These are phyloP conservation scores for Anthracocystis walkeri DNA, from an alignment of 1,284 basidiomycete genomes.

Conservation along the genomic window DNA sequence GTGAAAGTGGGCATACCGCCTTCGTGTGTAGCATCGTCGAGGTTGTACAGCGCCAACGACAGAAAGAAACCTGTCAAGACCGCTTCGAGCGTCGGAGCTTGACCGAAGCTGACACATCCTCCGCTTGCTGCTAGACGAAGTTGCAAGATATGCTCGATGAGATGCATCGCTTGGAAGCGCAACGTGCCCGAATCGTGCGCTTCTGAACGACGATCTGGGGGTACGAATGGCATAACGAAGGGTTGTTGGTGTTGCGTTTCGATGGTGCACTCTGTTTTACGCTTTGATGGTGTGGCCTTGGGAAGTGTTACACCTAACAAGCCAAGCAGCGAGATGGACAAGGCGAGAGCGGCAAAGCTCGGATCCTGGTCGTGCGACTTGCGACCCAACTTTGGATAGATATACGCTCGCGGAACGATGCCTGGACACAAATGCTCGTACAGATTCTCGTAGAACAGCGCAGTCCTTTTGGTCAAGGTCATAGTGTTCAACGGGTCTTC, in stretches of 20 bases:
- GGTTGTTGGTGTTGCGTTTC: conserved; percentile 1
- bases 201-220: conserved; percentile 8
- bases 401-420: conserved; percentile 53
- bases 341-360: conserved; percentile 48
- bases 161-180: not conserved
- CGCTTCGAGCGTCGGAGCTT: conserved; percentile 32
- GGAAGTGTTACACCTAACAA: conserved; percentile 30
- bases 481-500: conserved; percentile 49
- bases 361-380: conserved; percentile 50
- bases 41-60: conserved; percentile 42
- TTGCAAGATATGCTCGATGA: conserved; percentile 25
- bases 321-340: conserved; percentile 54
- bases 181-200: not conserved
- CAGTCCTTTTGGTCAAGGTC: conserved; percentile 56
- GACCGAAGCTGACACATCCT: conserved; percentile 41
- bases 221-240: conserved; percentile 25
- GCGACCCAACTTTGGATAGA: conserved; percentile 49
- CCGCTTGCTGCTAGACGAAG: conserved; percentile 21
- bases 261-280: not conserved
- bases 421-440: conserved; percentile 54
- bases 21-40: conserved; percentile 22
- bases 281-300: not conserved
- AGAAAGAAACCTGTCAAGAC: conserved; percentile 49
- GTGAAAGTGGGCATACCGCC: conserved; percentile 15
- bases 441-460: conserved; percentile 59